Evolutionary conservation across 2,329 filamentous ascomycete species (phyloP), one percentile per base, ranked within the genome.

Genomic region (Botrytis squamosa): DNA sequence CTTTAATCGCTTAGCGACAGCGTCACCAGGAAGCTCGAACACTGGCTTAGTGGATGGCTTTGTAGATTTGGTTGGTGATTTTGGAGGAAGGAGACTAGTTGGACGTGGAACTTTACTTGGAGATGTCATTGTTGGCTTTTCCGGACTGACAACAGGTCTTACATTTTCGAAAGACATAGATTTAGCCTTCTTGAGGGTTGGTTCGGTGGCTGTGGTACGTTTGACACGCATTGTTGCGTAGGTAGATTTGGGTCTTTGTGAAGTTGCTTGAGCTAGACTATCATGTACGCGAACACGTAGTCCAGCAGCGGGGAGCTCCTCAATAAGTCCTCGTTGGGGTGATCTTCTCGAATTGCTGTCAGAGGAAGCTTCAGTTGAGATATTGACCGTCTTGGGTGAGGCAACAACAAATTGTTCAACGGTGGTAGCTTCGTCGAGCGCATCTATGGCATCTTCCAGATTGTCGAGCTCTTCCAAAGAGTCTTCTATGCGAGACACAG

Each of bases 1-100:
- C 79, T 86, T 89, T 73, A 90, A 80, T 22, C 86, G 85, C 22
- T 86, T 85, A 59, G 89, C 86, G 16, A 90, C 85, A 55, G 87
- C 88, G 63, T 91, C 89, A 16, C 90, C 89, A 0, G 89, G 88
- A 20, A 92, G 85, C 80, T 91, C 88, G 79, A 90, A 91, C 0
- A 84, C 86, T 2, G 89, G 81, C 14, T 86, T 81, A 1, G 88
- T 91, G 4, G 83, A 83, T 25, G 85, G 83, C 78, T 88, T 91
- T 55, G 82, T 84, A 14, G 88, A 88, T 79, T 86, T 90, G 36
- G 82, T 80, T 9, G 83, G 79, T 33, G 84, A 81, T 76, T 85
- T 89, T 38, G 80, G 78, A 29, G 77, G 77, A 44, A 80, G 83
- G 9, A 85, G 81, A 33, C 86, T 83, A 74, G 83, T 84, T 38